Base-by-base conservation (phyloP, 1,139 yeast genomes). In the Blastobotrys serpentis region DNA sequence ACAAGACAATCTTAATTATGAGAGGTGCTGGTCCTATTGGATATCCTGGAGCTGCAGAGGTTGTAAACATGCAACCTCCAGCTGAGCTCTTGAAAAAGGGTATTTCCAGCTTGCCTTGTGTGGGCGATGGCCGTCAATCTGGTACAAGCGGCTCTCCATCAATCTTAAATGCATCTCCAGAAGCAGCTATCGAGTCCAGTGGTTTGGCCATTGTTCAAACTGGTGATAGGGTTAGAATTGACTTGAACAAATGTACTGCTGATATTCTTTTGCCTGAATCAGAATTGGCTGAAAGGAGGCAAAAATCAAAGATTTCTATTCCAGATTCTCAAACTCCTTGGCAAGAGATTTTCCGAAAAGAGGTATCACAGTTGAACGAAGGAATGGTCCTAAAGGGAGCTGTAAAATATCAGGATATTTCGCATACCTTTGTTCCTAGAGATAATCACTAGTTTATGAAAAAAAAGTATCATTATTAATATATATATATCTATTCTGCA, bases 291-390 rank as follows among this genome's bases (percentile, higher is more conserved):
- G 38, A 43, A 29, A 48, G 58, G 3, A 50, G 46, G 25, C 26
- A 19, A 13, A 36, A n/a, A 23, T 33, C 14, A 46, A 49, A 51
- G 21, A 43, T 55, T 33, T 43, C 40, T 19, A 32, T 41, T 23
- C 61, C 61, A 10, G 49, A 44, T 23, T 51, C 57, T 4, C 62
- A 58, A 39, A 59, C 63, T n/a, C 63, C 63, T 26, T 59, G 63
- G 63, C 63, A 59, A 42, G 63, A 59, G 42, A 54, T 59, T 32
- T 59, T 55, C 44, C 50, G 63, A 29, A 53, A 56, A 8, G 53
- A 56, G 40, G 63, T 59, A 4, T 45, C 49, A 7, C 62, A 59
- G 47, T 49, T 59, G 42, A 48, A 49, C 25, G 56, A 56, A 30
- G 63, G 63, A 16, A 59, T 59, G 63, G 62, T 59, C 11, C 38